Evolutionary conservation across 352 stramenopile species (phyloP).

Genomic region (Ochromonadaceae sp.): DNA sequence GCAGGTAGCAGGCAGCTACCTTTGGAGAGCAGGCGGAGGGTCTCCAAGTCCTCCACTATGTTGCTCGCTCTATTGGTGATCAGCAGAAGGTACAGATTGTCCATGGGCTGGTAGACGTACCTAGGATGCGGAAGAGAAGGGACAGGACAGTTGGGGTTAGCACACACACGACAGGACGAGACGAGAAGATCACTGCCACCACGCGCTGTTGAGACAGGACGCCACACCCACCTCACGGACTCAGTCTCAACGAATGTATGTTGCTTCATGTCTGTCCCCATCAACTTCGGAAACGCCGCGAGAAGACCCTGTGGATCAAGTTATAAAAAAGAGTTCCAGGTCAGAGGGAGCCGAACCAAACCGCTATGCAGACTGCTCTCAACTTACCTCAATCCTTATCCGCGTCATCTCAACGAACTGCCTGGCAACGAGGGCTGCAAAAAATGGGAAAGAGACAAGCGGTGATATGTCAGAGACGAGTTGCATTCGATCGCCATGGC

Average conservation of each 20-base stretch:
- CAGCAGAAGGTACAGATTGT: conserved; percentile 92
- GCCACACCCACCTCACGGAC: conserved; percentile 52
- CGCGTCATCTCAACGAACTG: conserved; percentile 99
- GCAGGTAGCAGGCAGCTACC: not conserved
- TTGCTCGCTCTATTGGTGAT: conserved; percentile 97
- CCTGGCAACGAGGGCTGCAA: conserved; percentile 63
- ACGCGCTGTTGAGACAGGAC: too few relatives aligned
- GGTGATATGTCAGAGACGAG: too few relatives aligned
- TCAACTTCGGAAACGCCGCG: conserved; percentile 94
- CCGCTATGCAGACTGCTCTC: too few relatives aligned
- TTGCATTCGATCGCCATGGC: too few relatives aligned
- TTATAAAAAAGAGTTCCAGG: too few relatives aligned
- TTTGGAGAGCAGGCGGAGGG: conserved; percentile 89
- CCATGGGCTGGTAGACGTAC: conserved; percentile 97
- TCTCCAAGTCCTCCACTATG: conserved; percentile 98
- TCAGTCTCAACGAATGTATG: conserved; percentile 99
- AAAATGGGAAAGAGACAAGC: not conserved
- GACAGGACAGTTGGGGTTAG: too few relatives aligned
- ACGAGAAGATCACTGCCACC: too few relatives aligned
- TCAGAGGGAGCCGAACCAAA: too few relatives aligned
- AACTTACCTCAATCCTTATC: conserved; percentile 78
- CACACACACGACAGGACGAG: too few relatives aligned
- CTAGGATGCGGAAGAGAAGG: too few relatives aligned
- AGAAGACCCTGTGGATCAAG: conserved; percentile 53
- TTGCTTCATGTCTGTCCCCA: conserved; percentile 71